A percentile compares a stretch with the other conserved stretches of the same genome.
These are phyloP conservation scores for Phytophthora multivora DNA, from an alignment of 352 stramenopile species.

Conservation along the genomic window DNA sequence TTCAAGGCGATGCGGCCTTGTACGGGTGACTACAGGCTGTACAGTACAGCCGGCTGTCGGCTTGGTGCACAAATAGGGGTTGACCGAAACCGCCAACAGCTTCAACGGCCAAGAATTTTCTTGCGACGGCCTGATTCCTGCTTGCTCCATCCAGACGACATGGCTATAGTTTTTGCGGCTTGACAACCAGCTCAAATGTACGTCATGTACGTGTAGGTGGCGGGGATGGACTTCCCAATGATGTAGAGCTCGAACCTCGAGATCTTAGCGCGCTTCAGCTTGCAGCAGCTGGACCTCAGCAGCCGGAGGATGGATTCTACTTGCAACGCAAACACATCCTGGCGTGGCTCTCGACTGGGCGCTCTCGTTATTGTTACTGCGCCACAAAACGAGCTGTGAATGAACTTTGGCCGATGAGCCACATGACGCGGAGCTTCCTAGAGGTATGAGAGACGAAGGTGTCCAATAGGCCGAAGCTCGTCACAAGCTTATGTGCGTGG, in stretches of 20 bases:
- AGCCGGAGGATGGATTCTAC: constrained; percentile 8
- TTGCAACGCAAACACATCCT: constrained; percentile 15
- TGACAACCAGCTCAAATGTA: too few relatives aligned
- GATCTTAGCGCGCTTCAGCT: not conserved
- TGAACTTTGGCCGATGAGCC: not conserved
- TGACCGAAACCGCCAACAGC: not conserved
- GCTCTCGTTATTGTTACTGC: constrained; percentile 9
- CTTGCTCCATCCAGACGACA: not conserved
- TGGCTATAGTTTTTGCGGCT: not conserved
- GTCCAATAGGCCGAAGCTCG: not conserved
- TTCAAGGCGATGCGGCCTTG: not conserved
- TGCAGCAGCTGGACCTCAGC: constrained; percentile 7
- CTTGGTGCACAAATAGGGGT: not conserved
- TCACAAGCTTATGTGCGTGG: not conserved
- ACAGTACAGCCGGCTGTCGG: not conserved
- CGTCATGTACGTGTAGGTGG: too few relatives aligned
- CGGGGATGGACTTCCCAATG: too few relatives aligned
- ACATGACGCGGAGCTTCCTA: not conserved
- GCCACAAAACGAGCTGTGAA: not conserved
- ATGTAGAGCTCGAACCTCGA: not conserved
- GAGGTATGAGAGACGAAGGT: too few relatives aligned
- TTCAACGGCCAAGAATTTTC: constrained; percentile 13
- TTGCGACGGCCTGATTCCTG: constrained; percentile 10
- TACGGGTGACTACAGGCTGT: not conserved
- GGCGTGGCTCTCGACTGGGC: constrained; percentile 3